Conservation (phyloP, 805 yeast genomes). For the Metschnikowia gruessii region DNA sequence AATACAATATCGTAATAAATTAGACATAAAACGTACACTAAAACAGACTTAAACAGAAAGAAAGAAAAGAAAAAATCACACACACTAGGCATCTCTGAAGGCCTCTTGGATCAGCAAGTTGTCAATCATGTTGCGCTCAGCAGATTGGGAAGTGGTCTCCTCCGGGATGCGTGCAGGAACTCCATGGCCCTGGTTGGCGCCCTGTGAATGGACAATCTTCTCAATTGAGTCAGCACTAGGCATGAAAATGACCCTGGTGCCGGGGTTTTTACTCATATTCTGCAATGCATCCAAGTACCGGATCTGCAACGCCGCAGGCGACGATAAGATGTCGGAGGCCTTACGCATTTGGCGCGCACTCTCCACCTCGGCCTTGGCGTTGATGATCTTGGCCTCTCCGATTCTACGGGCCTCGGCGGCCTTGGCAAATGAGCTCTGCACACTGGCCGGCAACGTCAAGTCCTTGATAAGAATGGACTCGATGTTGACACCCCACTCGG, state of each 20-base stretch:
- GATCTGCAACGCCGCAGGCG: slow-evolving; percentile 76
- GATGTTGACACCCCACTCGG: slow-evolving; percentile 67
- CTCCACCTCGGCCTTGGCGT: slow-evolving; percentile 74
- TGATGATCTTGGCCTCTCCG: slow-evolving; percentile 73
- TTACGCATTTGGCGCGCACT: slow-evolving; percentile 73
- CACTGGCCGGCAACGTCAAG: slow-evolving; percentile 50
- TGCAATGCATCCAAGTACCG: slow-evolving; percentile 79
- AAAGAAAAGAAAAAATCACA: too few relatives aligned
- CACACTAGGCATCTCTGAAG: not conserved
- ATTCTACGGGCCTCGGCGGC: slow-evolving; percentile 75
- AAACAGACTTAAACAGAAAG: too few relatives aligned
- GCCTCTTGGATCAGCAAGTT: slow-evolving; percentile 22
- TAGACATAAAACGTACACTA: too few relatives aligned
- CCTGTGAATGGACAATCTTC: slow-evolving; percentile 30
- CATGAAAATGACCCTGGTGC: slow-evolving; percentile 72
- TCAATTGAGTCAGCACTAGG: slow-evolving; percentile 50
- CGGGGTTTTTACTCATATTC: slow-evolving; percentile 59
- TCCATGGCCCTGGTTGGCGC: slow-evolving; percentile 6
- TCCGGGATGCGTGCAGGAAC: slow-evolving; percentile 8
- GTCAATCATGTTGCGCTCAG: slow-evolving; percentile 15
- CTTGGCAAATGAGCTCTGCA: slow-evolving; percentile 60
- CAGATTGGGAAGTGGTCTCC: slow-evolving; percentile 5
- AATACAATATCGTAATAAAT: too few relatives aligned
- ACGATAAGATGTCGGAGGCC: slow-evolving; percentile 72
- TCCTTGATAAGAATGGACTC: slow-evolving; percentile 70